Base-by-base conservation (phyloP, 495 filamentous ascomycete species). In the Aspergillus panamensis region DNA sequence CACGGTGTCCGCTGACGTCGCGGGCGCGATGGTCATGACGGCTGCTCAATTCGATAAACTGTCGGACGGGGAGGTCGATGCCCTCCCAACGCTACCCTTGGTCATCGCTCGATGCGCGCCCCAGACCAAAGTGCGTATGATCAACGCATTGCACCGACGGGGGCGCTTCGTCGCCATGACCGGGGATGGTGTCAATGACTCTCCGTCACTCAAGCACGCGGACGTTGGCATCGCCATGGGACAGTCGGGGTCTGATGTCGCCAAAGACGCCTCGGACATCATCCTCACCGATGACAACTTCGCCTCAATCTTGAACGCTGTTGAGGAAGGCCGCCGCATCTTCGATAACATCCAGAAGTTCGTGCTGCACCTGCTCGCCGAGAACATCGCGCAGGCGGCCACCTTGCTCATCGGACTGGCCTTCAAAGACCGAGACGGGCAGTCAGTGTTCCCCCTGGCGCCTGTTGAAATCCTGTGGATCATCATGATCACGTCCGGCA, bases 191-290 rank as follows among this genome's bases (percentile, higher is more conserved):
- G 90, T 94, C 51, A 96, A 96, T 65, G 91, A 94, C 70, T 86
- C 88, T 3, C 89, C 90, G 0, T 89, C 88, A 3, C 76, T 96
- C 16, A 90, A 90, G 68, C 80, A 84, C 32, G 88, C 91, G 13
- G 90, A 96, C 67, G 83, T 94, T 37, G 90, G 90, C 60, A 92
- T 96, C 66, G 89, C 89, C 8, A 91, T 94, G 87, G 88, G 87
- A 31, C 77, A 85, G 51, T 77, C 80, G 13, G 89, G 90, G 1
- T 87, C 84, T n/a, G 91, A 96, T 67, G 90, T 93, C 14, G 87
- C 91, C 10, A 92, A 90, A 64, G 89, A 92, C 62, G 90, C 90
- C 2, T 87, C 89, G 0, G 87, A 90, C 57, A 85, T 96, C 68
- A 84, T 96, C 13, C 77, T 96, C 25, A 83, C 85, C 0, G 87